Evolutionary conservation across 176 grass and related monocot genomes (phyloP), one percentile per base, ranked within the genome.

Genomic region (Carex littledalei): DNA sequence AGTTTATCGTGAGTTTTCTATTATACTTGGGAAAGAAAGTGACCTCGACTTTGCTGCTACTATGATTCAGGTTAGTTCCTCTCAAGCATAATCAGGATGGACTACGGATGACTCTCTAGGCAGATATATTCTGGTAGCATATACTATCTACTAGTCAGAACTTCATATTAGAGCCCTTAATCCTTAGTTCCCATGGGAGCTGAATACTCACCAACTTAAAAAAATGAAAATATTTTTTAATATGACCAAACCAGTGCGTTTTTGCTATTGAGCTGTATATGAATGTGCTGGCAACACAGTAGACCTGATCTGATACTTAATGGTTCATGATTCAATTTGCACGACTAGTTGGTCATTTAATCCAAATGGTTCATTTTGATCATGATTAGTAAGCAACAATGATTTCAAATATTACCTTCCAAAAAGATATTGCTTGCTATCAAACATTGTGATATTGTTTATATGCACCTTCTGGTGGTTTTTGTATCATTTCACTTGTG

Each of bases 11-110:
- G 65, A 95, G 75, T 96, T 95, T 49, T 99, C 97, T 63, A 89
- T 71, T 76, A 90, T 92, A 87, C 91, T 99, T 79, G 87, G 89
- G 90, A 86, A 35, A 54, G 91, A 99, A 88, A 35, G 31, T 82
- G 91, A 99, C 85, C 89, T 95, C 34, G 84, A 92, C 74, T 99
- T 99, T 86, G 93, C 97, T 74, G 91, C 88, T 18, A 85, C 85
- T 81, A 99, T 96, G 97, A 93, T 99, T 92, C 97, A 99, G 91
- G 97, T 99, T 80, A 78, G 74, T 78, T 78, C 47, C 49, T 78
- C 74, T 31, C 0, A 26, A 78, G 22, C 71, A 78, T 20, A 56
- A 32, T 78, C 50, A 17, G 50, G 54, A 77, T 55, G 49, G 24
- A 77, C 22, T 77, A 55, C 56, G 21, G 74, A 56, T 78, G 18